phyloP scores from a whole-genome alignment of 164 flowering plant species.

The Amborella trichopoda region DNA sequence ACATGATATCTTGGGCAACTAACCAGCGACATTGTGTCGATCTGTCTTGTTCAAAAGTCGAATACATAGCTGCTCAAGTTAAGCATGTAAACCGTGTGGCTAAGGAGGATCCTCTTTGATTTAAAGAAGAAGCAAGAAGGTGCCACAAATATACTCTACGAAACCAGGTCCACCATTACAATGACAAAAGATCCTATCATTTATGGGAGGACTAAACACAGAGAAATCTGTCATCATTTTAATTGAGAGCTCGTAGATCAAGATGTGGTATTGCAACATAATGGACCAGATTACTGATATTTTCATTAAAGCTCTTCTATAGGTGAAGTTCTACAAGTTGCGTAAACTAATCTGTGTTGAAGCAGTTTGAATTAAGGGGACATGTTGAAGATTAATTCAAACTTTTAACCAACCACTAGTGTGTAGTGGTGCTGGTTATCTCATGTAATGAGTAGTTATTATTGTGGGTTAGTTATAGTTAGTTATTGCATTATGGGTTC shows the following conservation, averaged over 20 bases:
- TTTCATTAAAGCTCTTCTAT: background rate
- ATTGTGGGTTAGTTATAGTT: no score
- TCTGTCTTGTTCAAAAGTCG: background rate
- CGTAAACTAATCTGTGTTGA: background rate
- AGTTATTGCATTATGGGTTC: no score
- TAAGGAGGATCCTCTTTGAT: conserved; percentile 1
- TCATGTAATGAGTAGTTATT: no score
- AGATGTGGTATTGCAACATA: background rate
- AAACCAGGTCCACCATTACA: background rate
- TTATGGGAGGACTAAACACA: no score
- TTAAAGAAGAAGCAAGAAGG: background rate
- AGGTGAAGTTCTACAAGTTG: background rate
- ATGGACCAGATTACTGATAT: background rate
- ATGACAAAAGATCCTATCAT: no score
- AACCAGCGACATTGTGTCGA: conserved; percentile 1
- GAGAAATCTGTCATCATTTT: no score
- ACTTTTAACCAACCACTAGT: no score
- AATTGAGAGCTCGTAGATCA: background rate
- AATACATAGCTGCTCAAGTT: conserved; percentile 2
- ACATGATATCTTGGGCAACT: conserved; percentile 2
- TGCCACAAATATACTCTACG: background rate
- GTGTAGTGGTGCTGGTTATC: no score
- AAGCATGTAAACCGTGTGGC: background rate
- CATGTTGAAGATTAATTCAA: no score
- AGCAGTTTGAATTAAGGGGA: background rate